Base-by-base conservation (phyloP, 2,329 filamentous ascomycete species). In the Exophiala sideris region DNA sequence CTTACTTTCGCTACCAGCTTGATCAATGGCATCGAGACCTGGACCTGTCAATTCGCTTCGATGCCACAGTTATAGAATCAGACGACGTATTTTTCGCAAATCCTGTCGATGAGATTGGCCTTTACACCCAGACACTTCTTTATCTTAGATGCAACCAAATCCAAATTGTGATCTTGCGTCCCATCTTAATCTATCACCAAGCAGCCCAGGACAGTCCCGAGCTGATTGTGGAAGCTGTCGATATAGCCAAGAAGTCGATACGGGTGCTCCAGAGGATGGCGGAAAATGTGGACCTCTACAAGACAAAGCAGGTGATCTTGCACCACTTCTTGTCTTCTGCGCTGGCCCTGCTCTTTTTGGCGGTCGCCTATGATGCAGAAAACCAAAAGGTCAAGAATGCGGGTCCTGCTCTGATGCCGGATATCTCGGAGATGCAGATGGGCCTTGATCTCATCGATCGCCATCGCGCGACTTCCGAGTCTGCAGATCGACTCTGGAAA, bases 391-490 rank as follows among this genome's bases (percentile, higher is more conserved):
- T 21, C 21, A 40, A 24, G 10, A 20, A 14, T 21, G 35, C 4
- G 2, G 10, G 5, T 9, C 2, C 9, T 11, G 50, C 10, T n/a
- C 11, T 52, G 14, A 21, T 52, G 10, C 29, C 35, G 11, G 36
- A 52, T 7, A 18, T 36, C 3, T 29, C 29, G 34, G 50, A 52
- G 21, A 38, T 52, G 12, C 50, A 47, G 14, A 24, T 16, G 12
- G 50, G 50, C 5, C 44, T 52, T 34, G 50, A 52, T 48, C 45
- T 52, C 34, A 52, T 52, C 36, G 50, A 52, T 14, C 29, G 9
- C 5, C 38, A 46, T 21, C 44, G 50, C 14, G 12, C 24, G 4
- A 39, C 24, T 10, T 52, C 44, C 10, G 42, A 47, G 36, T 47
- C 50, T n/a, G 50, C 50, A 5, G 24, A 32, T 10, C 14, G 38